Conservation (phyloP, 495 filamentous ascomycete species). For the Aspergillus hancockii region DNA sequence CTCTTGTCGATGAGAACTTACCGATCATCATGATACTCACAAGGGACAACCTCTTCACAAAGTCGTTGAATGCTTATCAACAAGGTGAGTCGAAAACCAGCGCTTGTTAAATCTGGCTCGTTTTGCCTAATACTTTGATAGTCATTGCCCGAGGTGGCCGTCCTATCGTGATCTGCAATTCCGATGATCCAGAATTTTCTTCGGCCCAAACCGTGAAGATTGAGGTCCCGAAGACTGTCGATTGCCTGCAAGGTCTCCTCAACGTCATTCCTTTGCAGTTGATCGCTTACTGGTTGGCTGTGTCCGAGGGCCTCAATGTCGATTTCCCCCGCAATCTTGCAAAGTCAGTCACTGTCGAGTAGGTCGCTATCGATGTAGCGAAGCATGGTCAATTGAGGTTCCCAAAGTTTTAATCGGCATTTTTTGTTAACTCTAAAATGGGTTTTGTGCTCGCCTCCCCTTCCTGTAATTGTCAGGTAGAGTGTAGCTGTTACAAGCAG, state of each 20-base stretch:
- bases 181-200: conserved; percentile 84
- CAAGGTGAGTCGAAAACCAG: conserved; percentile 66
- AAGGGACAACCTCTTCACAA: conserved; percentile 90
- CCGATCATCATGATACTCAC: conserved; percentile 99
- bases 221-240: conserved; percentile 93
- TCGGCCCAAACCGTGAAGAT: conserved; percentile 89
- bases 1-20: conserved; percentile 94
- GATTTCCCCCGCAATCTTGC: conserved; percentile 97
- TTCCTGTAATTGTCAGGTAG: not conserved
- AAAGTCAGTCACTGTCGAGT: conserved; percentile 99
- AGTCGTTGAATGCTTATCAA: conserved; percentile 98
- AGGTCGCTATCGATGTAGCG: conserved; percentile 27
- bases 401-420: not conserved
- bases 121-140: conserved; percentile 30
- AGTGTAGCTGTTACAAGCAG: not conserved
- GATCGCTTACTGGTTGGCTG: conserved; percentile 97
- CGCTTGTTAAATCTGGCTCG: conserved; percentile 4
- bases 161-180: conserved; percentile 98
- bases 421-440: not conserved
- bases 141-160: conserved; percentile 92
- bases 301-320: conserved; percentile 92
- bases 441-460: not conserved
- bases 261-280: conserved; percentile 98
- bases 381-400: not conserved
- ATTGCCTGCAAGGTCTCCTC: conserved; percentile 90